Conservation (phyloP, 805 yeast genomes). For the Metschnikowia rubicola region DNA sequence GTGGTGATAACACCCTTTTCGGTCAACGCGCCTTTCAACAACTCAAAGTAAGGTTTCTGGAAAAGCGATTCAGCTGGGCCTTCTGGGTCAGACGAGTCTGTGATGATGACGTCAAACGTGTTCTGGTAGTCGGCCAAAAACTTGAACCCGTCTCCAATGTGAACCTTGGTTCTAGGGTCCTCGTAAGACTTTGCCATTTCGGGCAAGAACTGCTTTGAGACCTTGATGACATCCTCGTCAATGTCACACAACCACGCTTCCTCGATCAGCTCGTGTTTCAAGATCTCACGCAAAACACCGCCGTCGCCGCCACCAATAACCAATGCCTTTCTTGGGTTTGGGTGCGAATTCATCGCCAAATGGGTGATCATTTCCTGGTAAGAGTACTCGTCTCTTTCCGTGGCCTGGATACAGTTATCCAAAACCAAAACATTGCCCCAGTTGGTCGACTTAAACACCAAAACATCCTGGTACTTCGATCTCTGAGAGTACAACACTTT, state of each 20-base stretch:
- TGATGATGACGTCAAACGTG: conserved; percentile 90
- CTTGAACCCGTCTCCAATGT: conserved; percentile 97
- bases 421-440: conserved; percentile 94
- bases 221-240: conserved; percentile 87
- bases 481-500: conserved; percentile 80
- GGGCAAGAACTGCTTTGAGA: conserved; percentile 84
- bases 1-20: conserved; percentile 89
- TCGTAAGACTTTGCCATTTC: conserved; percentile 78
- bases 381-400: conserved; percentile 96
- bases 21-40: conserved; percentile 82
- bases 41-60: conserved; percentile 87
- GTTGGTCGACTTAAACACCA: conserved; percentile 87
- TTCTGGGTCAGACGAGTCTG: conserved; percentile 97
- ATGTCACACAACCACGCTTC: conserved; percentile 91
- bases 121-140: conserved; percentile 79
- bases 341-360: conserved; percentile 87
- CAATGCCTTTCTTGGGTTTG: conserved; percentile 87
- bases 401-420: conserved; percentile 92
- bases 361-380: conserved; percentile 99
- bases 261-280: conserved; percentile 83
- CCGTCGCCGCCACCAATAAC: conserved; percentile 99
- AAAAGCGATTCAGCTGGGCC: conserved; percentile 95
- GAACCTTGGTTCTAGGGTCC: conserved; percentile 87
- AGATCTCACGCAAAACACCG: conserved; percentile 92
- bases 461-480: conserved; percentile 88